Evolutionary conservation across 768 basidiomycete species (phyloP).

Genomic region (Botryobasidium botryosum): DNA sequence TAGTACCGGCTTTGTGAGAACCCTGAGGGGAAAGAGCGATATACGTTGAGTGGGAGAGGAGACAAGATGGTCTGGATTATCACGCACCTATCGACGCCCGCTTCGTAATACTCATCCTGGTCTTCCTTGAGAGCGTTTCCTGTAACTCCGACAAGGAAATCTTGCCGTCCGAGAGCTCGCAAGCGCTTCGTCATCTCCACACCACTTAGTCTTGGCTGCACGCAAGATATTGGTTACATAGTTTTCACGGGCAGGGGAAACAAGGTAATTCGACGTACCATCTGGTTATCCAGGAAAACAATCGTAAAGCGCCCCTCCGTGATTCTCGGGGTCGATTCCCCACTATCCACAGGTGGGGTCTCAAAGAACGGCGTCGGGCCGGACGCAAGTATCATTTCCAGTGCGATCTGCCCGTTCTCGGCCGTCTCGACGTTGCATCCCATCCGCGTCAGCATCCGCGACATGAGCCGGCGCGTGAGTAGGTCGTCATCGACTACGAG

Average conservation of each 20-base stretch:
- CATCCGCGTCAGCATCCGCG: constrained; percentile 18
- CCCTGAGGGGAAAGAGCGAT: not conserved
- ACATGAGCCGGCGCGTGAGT: constrained; percentile 19
- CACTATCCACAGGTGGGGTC: no score
- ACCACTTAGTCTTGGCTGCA: constrained; percentile 16
- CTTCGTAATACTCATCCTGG: constrained; percentile 15
- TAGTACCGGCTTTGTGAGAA: constrained; percentile 11
- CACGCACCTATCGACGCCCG: constrained; percentile 19
- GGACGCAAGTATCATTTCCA: constrained; percentile 14
- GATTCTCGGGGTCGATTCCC: not conserved
- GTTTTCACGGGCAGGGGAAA: not conserved
- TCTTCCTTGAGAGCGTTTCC: constrained; percentile 18
- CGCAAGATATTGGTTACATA: not conserved
- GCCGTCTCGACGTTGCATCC: constrained; percentile 17
- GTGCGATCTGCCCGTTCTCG: constrained; percentile 18
- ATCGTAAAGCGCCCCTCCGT: constrained; percentile 8
- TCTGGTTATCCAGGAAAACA: constrained; percentile 19
- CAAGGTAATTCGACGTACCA: no score
- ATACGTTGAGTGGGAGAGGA: not conserved
- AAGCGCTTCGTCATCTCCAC: constrained; percentile 15
- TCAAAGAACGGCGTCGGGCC: not conserved
- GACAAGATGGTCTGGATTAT: not conserved
- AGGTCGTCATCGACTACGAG: constrained; percentile 20
- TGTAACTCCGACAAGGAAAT: constrained; percentile 19
- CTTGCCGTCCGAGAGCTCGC: constrained; percentile 13